Conservation (phyloP, 495 filamentous ascomycete species). For the Annulohypoxylon stygium region DNA sequence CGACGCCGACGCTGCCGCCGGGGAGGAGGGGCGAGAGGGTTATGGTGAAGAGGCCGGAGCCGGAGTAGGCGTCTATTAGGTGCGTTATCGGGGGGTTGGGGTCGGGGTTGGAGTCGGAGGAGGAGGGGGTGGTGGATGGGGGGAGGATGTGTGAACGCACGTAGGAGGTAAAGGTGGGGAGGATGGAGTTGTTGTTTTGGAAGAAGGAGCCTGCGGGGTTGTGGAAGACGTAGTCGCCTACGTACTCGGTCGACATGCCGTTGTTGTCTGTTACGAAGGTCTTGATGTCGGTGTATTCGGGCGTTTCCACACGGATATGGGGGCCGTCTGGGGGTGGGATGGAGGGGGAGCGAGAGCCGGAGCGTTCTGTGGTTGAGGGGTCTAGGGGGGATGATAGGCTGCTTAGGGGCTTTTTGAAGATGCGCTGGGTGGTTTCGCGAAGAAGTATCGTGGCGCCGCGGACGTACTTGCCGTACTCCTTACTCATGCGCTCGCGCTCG, state of each 20-base stretch:
- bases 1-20: conserved; percentile 61
- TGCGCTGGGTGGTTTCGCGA: conserved; percentile 83
- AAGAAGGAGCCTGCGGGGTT: conserved; percentile 96
- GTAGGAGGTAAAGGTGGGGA: conserved; percentile 89
- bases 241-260: conserved; percentile 82
- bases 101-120: conserved; percentile 37
- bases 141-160: conserved; percentile 84
- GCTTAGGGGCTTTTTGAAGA: conserved; percentile 61
- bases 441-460: conserved; percentile 89
- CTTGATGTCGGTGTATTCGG: conserved; percentile 78
- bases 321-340: conserved; percentile 29
- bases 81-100: conserved; percentile 71
- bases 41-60: conserved; percentile 96
- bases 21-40: conserved; percentile 85
- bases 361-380: conserved; percentile 27
- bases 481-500: conserved; percentile 77
- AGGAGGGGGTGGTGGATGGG: conserved; percentile 46
- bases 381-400: conserved; percentile 24
- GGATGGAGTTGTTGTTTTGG: conserved; percentile 99
- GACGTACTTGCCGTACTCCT: conserved; percentile 77
- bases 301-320: conserved; percentile 50
- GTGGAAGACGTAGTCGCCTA: conserved; percentile 85
- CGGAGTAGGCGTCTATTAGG: conserved; percentile 97
- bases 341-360: not conserved
- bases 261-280: conserved; percentile 88